phyloP scores from a whole-genome alignment of 805 yeast species.

The Wickerhamiella lipophila region DNA sequence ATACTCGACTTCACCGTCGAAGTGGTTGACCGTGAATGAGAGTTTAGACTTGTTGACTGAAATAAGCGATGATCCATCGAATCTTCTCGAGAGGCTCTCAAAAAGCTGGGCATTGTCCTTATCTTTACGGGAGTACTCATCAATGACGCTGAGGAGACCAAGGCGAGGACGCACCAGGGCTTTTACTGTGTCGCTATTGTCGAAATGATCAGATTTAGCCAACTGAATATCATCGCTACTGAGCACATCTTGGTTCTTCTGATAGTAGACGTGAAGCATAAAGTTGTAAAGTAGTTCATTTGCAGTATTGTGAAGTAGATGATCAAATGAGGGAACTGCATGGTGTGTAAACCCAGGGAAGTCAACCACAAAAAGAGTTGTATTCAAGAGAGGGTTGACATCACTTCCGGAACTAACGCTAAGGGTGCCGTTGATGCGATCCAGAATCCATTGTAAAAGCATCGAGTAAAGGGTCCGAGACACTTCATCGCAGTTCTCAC shows the following conservation, averaged over 20 bases:
- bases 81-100: conserved; percentile 26
- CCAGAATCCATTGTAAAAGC: conserved; percentile 31
- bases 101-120: conserved; percentile 26
- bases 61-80: conserved; percentile 24
- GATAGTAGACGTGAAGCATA: conserved; percentile 29
- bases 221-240: conserved; percentile 34
- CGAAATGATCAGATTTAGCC: conserved; percentile 44
- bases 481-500: conserved; percentile 32
- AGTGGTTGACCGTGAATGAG: conserved; percentile 43
- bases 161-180: conserved; percentile 35
- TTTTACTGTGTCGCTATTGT: conserved; percentile 44
- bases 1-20: conserved; percentile 48
- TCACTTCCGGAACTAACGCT: conserved; percentile 19
- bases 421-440: conserved; percentile 28
- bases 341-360: conserved; percentile 33
- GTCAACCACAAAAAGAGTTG: conserved; percentile 30
- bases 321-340: conserved; percentile 28
- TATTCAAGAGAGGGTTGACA: conserved; percentile 22
- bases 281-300: conserved; percentile 32
- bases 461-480: conserved; percentile 32
- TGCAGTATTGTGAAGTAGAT: conserved; percentile 32
- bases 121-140: conserved; percentile 30
- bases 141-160: conserved; percentile 30
- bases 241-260: conserved; percentile 29
- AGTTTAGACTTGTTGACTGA: conserved; percentile 26